Conservation (phyloP, 768 basidiomycete genomes). For the Strobilomyces echinocephalus region DNA sequence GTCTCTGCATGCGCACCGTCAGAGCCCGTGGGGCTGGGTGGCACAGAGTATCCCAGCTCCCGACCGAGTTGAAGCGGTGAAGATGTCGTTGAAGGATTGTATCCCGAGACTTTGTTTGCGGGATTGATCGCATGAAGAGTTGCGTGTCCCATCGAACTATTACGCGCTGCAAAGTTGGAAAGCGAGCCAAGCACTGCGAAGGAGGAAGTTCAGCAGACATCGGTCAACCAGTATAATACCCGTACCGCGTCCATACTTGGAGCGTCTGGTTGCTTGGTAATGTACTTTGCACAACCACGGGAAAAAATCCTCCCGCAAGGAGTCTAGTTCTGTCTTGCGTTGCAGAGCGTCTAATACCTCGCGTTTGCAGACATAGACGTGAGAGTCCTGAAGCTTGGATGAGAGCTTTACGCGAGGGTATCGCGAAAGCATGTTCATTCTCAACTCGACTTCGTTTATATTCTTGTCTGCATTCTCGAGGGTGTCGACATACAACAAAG, state of each 20-base stretch:
- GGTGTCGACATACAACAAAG: constrained; percentile 69
- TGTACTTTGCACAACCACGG: constrained; percentile 90
- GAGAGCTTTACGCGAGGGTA: constrained; percentile 70
- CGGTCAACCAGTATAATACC: constrained; percentile 5
- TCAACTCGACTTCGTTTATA: constrained; percentile 64
- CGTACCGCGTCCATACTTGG: constrained; percentile 56
- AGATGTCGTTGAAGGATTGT: constrained; percentile 7
- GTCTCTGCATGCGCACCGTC: constrained; percentile 33
- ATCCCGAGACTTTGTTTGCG: constrained; percentile 12
- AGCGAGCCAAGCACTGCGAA: constrained; percentile 43
- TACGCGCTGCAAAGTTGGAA: constrained; percentile 42
- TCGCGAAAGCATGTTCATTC: constrained; percentile 74
- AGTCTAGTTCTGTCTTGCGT: constrained; percentile 68
- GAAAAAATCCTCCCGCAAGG: constrained; percentile 83
- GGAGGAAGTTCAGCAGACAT: background rate
- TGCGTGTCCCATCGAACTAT: constrained; percentile 47
- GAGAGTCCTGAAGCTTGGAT: constrained; percentile 71
- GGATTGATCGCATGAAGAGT: constrained; percentile 36
- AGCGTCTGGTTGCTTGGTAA: constrained; percentile 58
- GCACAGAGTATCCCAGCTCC: constrained; percentile 35
- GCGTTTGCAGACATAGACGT: constrained; percentile 84
- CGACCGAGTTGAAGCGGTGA: constrained; percentile 23
- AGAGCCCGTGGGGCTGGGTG: constrained; percentile 42
- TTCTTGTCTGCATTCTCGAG: constrained; percentile 64
- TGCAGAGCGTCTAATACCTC: constrained; percentile 68